phyloP scores from a whole-genome alignment of 2,329 filamentous ascomycete genomes.

The Botrytis squamosa region DNA sequence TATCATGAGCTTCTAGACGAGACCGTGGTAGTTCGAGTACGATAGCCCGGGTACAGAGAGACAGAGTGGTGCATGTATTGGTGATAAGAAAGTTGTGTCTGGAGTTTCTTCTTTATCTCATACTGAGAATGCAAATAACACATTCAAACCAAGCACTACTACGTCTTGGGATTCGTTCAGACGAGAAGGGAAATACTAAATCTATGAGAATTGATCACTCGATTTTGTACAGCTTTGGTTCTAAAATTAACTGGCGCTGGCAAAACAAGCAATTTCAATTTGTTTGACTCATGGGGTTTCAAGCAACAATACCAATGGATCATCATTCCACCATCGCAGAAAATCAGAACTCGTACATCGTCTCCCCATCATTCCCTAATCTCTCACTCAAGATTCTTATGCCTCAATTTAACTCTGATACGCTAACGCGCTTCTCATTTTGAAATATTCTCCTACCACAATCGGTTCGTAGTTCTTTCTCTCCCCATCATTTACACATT shows the following conservation, averaged over 20 bases:
- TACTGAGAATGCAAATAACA: neutral
- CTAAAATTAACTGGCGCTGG: rapidly evolving
- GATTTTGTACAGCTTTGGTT: neutral
- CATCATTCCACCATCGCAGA: no score
- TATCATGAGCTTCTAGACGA: no score
- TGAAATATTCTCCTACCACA: conserved; percentile 31
- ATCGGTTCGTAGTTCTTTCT: conserved; percentile 51
- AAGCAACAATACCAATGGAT: neutral
- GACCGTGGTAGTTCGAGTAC: neutral
- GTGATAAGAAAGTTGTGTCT: neutral
- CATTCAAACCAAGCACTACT: neutral
- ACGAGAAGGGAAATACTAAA: neutral
- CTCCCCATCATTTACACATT: conserved; percentile 45
- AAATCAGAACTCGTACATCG: no score
- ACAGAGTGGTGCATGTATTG: neutral
- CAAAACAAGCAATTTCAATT: neutral
- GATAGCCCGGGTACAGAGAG: neutral
- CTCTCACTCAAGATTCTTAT: no score
- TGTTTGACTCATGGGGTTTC: neutral
- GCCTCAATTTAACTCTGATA: conserved; percentile 23
- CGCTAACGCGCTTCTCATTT: conserved; percentile 32
- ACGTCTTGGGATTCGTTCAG: neutral
- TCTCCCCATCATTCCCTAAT: neutral
- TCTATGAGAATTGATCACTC: neutral
- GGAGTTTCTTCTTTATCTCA: neutral